A percentile compares a stretch with the other conserved stretches of the same genome.
These are phyloP conservation scores for Apiospora malaysiana DNA, from an alignment of 2,329 filamentous ascomycete genomes.

Conservation along the genomic window DNA sequence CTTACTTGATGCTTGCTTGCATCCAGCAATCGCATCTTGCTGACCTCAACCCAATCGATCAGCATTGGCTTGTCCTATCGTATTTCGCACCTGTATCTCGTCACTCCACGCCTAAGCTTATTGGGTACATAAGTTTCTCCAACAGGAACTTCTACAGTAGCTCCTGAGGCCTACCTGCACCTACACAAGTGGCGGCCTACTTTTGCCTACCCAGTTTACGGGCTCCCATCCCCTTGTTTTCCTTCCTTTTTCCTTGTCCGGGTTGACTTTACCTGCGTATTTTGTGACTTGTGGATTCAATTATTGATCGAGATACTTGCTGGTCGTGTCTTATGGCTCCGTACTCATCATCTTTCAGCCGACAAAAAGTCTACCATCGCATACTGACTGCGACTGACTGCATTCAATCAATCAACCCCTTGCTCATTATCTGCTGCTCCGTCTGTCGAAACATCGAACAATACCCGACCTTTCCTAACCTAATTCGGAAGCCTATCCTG, in stretches of 20 bases:
- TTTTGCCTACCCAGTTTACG: background rate
- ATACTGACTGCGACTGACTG: background rate
- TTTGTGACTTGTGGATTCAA: background rate
- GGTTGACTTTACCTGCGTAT: background rate
- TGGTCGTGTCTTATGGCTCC: background rate
- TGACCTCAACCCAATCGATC: background rate
- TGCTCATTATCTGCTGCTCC: background rate
- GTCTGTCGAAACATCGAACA: background rate
- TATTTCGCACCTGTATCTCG: background rate
- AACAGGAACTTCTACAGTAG: background rate
- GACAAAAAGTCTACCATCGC: background rate
- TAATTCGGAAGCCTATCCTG: conserved; percentile 8
- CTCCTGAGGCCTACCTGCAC: background rate
- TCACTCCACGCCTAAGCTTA: background rate
- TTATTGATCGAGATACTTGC: background rate
- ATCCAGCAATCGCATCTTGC: background rate
- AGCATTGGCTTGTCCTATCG: background rate
- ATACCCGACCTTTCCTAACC: background rate
- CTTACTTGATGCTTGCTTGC: background rate
- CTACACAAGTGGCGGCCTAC: background rate
- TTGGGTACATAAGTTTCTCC: no score
- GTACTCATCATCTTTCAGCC: background rate
- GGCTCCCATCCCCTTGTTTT: background rate
- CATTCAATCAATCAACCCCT: background rate
- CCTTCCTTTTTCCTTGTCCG: background rate